Evolutionary conservation across 176 grass and related monocot genomes (phyloP).

Genomic region (Juncus effusus): DNA sequence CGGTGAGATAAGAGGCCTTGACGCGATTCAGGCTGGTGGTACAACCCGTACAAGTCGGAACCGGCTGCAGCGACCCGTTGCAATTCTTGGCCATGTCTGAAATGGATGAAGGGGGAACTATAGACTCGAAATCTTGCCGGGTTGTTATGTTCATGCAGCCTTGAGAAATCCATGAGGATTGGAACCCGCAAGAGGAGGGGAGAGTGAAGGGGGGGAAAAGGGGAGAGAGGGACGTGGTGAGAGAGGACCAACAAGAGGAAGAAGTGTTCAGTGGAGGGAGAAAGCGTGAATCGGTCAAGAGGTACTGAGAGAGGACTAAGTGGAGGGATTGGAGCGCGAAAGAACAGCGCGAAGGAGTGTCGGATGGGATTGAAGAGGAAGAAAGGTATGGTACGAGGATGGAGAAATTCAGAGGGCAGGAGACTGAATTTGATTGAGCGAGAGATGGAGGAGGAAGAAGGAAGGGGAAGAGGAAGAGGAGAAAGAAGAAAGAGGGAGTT

Average conservation of each 20-base stretch:
- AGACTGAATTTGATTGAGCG: background rate
- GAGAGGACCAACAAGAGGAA: slow-evolving; percentile 32
- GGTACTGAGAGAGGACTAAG: slow-evolving; percentile 47
- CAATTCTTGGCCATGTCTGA: slow-evolving; percentile 46
- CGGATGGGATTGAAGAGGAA: background rate
- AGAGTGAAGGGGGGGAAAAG: slow-evolving; percentile 25
- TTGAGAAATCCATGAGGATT: slow-evolving; percentile 34
- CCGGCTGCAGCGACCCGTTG: slow-evolving; percentile 40
- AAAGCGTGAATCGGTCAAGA: slow-evolving; percentile 42
- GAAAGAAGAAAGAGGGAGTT: background rate
- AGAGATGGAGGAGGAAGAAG: slow-evolving; percentile 1
- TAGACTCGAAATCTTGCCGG: slow-evolving; percentile 38
- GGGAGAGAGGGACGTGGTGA: slow-evolving; percentile 15
- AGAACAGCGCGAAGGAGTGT: slow-evolving; percentile 38
- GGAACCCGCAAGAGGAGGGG: slow-evolving; percentile 47
- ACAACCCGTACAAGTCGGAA: slow-evolving; percentile 66
- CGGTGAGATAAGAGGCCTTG: slow-evolving; percentile 52
- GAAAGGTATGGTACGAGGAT: slow-evolving; percentile 34
- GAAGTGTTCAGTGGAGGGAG: slow-evolving; percentile 34
- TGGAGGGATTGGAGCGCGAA: slow-evolving; percentile 31
- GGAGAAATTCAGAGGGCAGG: slow-evolving; percentile 75
- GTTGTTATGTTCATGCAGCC: slow-evolving; percentile 66
- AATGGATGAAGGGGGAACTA: slow-evolving; percentile 36
- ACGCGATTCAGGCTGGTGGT: slow-evolving; percentile 45
- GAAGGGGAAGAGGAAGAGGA: background rate